A percentile compares a stretch with the other conserved stretches of the same genome.
phyloP scores from a whole-genome alignment of 495 filamentous ascomycete species.

The Aspergillus sclerotiicarbonarius region DNA sequence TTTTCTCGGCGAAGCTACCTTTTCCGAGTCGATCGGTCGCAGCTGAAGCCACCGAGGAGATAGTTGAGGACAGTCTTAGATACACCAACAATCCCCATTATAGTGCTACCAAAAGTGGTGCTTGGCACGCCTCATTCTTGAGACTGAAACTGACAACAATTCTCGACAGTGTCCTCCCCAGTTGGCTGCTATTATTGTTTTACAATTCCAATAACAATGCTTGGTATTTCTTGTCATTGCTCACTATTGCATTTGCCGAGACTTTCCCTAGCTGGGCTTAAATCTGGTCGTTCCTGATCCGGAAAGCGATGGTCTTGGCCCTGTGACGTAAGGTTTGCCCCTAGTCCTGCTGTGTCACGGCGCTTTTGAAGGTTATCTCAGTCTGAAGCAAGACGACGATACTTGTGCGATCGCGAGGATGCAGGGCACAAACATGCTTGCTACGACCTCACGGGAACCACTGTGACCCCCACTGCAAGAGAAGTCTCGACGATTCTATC shows the following conservation, averaged over 20 bases:
- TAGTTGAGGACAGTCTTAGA: not conserved
- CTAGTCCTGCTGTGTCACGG: slow-evolving; percentile 1
- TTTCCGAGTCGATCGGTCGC: not conserved
- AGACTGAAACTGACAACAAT: not conserved
- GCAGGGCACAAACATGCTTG: not conserved
- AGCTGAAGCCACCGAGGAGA: not conserved
- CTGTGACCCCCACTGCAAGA: slow-evolving; percentile 11
- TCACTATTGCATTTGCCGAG: slow-evolving; percentile 11
- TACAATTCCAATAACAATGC: slow-evolving; percentile 8
- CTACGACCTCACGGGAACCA: not conserved
- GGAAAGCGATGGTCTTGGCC: slow-evolving; percentile 13
- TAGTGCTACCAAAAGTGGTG: not conserved
- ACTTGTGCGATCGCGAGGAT: not conserved
- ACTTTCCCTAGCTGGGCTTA: slow-evolving; percentile 3
- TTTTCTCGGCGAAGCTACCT: not conserved
- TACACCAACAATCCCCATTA: not conserved
- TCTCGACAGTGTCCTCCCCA: not conserved
- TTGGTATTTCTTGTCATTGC: slow-evolving; percentile 13
- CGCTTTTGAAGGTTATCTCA: not conserved
- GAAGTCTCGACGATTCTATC: slow-evolving; percentile 6
- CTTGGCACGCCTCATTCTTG: slow-evolving; percentile 1
- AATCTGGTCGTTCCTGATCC: slow-evolving; percentile 5
- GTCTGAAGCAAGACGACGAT: not conserved
- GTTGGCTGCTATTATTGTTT: not conserved
- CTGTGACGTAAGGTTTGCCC: slow-evolving; percentile 17